Percentiles rank a stretch among this genome's conserved stretches.
Conservation (phyloP, 2,329 filamentous ascomycete genomes). For the Colletotrichum scovillei region DNA sequence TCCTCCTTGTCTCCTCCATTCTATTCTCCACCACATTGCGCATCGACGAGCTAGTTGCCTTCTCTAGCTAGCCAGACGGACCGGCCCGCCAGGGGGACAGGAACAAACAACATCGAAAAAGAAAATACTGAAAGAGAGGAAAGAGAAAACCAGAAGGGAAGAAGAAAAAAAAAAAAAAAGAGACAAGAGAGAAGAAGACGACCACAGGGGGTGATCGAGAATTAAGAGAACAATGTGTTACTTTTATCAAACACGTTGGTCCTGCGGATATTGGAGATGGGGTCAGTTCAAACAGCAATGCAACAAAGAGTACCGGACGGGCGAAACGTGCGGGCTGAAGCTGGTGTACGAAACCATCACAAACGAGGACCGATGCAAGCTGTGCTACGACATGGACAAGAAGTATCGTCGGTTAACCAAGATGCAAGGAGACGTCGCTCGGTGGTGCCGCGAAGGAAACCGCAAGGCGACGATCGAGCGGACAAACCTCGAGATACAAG, state of each 20-base stretch:
- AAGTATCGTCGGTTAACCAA: conserved; percentile 81
- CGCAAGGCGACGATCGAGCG: conserved; percentile 78
- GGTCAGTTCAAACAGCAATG: conserved; percentile 93
- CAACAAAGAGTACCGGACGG: conserved; percentile 93
- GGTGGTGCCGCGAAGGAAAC: conserved; percentile 83
- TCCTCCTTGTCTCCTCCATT: conserved; percentile 21
- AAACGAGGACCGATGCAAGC: conserved; percentile 76
- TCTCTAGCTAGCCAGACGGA: conserved; percentile 27
- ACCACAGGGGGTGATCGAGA: neutral
- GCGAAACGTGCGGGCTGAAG: conserved; percentile 96
- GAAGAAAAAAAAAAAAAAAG: neutral
- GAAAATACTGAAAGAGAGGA: neutral
- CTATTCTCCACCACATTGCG: conserved; percentile 26
- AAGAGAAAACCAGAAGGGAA: neutral
- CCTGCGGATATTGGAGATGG: conserved; percentile 95
- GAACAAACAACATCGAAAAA: neutral
- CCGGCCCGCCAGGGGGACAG: conserved; percentile 20
- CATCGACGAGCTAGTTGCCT: conserved; percentile 16
- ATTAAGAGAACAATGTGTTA: conserved; percentile 79
- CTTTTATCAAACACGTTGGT: conserved; percentile 89
- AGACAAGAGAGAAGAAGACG: neutral
- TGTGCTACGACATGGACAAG: conserved; percentile 90
- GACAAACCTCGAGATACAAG: conserved; percentile 75
- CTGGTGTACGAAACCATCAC: conserved; percentile 81
- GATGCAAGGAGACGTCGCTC: conserved; percentile 78